phyloP scores from a whole-genome alignment of 768 basidiomycete species.

The Kockovaella imperatae region DNA sequence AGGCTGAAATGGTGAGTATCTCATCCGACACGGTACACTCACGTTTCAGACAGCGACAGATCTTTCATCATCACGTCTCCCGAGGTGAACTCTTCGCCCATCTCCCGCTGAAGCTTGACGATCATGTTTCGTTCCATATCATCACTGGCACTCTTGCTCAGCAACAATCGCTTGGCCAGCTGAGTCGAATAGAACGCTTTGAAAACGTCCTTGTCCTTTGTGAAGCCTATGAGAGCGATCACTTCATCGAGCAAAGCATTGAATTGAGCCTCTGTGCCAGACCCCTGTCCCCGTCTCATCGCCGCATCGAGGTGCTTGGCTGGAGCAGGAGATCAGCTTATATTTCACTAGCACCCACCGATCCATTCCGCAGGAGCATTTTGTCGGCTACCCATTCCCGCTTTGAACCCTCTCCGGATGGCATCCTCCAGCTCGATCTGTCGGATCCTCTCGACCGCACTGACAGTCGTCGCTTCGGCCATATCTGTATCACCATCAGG shows the following conservation, averaged over 20 bases:
- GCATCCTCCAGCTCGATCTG: conserved; percentile 36
- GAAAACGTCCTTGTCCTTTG: conserved; percentile 93
- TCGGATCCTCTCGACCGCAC: background rate
- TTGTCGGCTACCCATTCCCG: conserved; percentile 40
- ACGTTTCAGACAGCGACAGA: conserved; percentile 50
- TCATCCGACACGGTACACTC: conserved; percentile 6
- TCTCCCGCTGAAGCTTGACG: conserved; percentile 72
- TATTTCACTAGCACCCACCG: conserved; percentile 18
- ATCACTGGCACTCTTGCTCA: conserved; percentile 85
- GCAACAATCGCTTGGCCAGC: conserved; percentile 83
- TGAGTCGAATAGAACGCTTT: conserved; percentile 96
- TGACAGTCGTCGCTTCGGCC: background rate
- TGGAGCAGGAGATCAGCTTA: background rate
- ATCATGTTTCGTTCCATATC: conserved; percentile 85
- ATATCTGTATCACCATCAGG: background rate
- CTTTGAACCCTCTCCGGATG: conserved; percentile 34
- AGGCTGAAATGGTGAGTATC: conserved; percentile 50
- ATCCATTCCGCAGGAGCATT: conserved; percentile 44
- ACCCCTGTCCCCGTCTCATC: conserved; percentile 78
- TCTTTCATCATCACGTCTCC: conserved; percentile 96
- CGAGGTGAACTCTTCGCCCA: conserved; percentile 90
- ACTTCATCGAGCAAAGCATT: conserved; percentile 86
- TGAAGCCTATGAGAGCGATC: conserved; percentile 86
- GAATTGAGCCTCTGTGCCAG: conserved; percentile 71
- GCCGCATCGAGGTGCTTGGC: conserved; percentile 81